Percentiles rank a stretch among this genome's conserved stretches.
Conservation (phyloP, 2,329 filamentous ascomycete species). For the Trematosphaeria pertusa region DNA sequence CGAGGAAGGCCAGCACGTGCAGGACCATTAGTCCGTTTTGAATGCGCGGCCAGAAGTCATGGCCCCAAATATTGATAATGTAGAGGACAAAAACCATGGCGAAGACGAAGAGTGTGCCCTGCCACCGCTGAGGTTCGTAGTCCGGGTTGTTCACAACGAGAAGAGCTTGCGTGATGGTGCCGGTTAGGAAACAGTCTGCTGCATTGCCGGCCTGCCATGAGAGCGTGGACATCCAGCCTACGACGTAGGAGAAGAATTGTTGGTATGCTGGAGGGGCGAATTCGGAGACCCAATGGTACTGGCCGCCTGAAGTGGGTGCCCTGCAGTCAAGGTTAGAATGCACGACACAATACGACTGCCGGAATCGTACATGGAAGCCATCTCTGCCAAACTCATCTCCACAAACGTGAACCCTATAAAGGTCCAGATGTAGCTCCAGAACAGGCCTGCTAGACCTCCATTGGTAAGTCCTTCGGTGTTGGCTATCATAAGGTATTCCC, state of each 20-base stretch:
- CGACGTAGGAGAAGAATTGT: slow-evolving; percentile 22
- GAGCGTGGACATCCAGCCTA: slow-evolving; percentile 54
- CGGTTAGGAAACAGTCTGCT: slow-evolving; percentile 50
- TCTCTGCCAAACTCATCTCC: slow-evolving; percentile 37
- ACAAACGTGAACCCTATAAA: slow-evolving; percentile 43
- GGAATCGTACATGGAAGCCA: slow-evolving; percentile 36
- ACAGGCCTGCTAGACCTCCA: slow-evolving; percentile 43
- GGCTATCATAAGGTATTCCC: slow-evolving; percentile 22
- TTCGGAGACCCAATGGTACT: slow-evolving; percentile 30
- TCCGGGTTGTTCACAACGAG: slow-evolving; percentile 47
- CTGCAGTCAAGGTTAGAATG: slow-evolving; percentile 3
- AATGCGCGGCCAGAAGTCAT: slow-evolving; percentile 7
- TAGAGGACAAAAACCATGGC: slow-evolving; percentile 48
- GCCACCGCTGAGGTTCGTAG: slow-evolving; percentile 52
- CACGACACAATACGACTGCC: not conserved
- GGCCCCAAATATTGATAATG: slow-evolving; percentile 50
- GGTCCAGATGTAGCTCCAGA: slow-evolving; percentile 44
- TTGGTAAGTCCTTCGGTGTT: slow-evolving; percentile 29
- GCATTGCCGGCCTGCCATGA: slow-evolving; percentile 56
- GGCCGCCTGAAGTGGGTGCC: slow-evolving; percentile 25
- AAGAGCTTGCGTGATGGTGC: slow-evolving; percentile 50
- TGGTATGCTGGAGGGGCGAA: slow-evolving; percentile 20
- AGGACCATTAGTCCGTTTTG: slow-evolving; percentile 36
- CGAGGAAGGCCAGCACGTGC: slow-evolving; percentile 50
- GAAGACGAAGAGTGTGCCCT: slow-evolving; percentile 57